These are phyloP conservation scores for Babesia divergens DNA, from an alignment of 169 alveolate genomes.

Conservation along the genomic window DNA sequence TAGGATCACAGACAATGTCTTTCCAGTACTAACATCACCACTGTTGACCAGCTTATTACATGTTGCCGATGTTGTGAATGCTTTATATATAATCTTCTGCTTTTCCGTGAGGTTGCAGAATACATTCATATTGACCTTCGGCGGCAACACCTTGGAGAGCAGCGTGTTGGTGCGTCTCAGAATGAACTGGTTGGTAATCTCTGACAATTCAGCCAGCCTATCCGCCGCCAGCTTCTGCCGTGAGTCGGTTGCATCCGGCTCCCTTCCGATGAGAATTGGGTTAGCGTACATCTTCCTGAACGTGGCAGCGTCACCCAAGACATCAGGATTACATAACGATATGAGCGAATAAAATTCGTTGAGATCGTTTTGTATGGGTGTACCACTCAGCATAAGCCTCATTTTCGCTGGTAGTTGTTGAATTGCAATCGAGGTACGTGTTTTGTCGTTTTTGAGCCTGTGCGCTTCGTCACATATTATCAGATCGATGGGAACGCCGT, in stretches of 20 bases:
- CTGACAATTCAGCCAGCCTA: constrained; percentile 82
- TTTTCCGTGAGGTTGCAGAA: constrained; percentile 83
- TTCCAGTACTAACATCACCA: constrained; percentile 61
- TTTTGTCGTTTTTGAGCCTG: constrained; percentile 88
- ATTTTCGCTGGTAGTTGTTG: constrained; percentile 84
- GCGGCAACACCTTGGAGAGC: constrained; percentile 86
- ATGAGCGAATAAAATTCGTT: constrained; percentile 86
- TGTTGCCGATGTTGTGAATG: constrained; percentile 58
- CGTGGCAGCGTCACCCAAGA: constrained; percentile 77
- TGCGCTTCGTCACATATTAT: constrained; percentile 96
- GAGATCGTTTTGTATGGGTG: constrained; percentile 88
- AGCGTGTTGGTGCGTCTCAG: constrained; percentile 86
- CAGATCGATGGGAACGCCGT: constrained; percentile 89
- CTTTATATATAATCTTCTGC: constrained; percentile 76
- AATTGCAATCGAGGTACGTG: constrained; percentile 86
- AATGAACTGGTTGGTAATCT: constrained; percentile 85
- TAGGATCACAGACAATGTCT: constrained; percentile 76
- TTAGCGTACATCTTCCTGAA: constrained; percentile 79
- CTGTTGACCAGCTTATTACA: constrained; percentile 46
- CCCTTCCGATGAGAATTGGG: constrained; percentile 86
- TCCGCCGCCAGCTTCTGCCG: constrained; percentile 84
- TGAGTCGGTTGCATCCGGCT: constrained; percentile 85
- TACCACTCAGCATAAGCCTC: constrained; percentile 85
- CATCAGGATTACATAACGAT: constrained; percentile 86
- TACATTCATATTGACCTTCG: constrained; percentile 82